A percentile compares a stretch with the other conserved stretches of the same genome.
Evolutionary conservation across 2,329 filamentous ascomycete genomes (phyloP).

Genomic region (Fusarium xylarioides): DNA sequence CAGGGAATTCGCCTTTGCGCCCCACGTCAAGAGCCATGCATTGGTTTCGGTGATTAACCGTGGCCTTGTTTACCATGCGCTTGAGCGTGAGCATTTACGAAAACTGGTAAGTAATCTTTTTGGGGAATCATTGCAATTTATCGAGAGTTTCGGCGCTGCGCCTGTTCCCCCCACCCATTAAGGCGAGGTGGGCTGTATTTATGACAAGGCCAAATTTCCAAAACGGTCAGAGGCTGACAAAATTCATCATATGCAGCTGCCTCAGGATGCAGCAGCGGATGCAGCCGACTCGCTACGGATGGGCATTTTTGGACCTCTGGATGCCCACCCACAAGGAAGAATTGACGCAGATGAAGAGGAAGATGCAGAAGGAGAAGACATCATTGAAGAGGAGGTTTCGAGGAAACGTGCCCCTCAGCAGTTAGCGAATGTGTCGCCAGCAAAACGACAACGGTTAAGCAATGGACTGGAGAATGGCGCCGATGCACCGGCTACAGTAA

Average conservation of each 20-base stretch:
- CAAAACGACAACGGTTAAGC: constrained; percentile 68
- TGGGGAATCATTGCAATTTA: background rate
- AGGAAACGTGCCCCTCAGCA: constrained; percentile 62
- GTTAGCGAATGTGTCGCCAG: constrained; percentile 63
- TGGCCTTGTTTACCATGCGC: constrained; percentile 68
- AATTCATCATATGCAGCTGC: constrained; percentile 53
- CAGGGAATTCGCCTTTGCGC: constrained; percentile 70
- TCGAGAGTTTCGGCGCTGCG: constrained; percentile 16
- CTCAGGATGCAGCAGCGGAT: constrained; percentile 58
- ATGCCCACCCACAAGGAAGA: constrained; percentile 55
- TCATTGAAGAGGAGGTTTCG: constrained; percentile 50
- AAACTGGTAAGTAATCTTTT: constrained; percentile 56
- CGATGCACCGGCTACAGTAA: constrained; percentile 49
- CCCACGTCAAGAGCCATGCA: constrained; percentile 71
- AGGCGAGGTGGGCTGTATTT: constrained; percentile 21
- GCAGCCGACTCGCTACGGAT: constrained; percentile 57
- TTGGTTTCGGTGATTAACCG: constrained; percentile 71
- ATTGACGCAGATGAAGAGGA: constrained; percentile 53
- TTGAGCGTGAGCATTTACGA: constrained; percentile 64
- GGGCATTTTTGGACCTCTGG: constrained; percentile 67
- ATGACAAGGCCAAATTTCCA: constrained; percentile 29
- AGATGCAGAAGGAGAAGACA: constrained; percentile 50
- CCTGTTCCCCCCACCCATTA: constrained; percentile 11
- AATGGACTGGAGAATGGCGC: constrained; percentile 68
- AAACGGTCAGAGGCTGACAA: constrained; percentile 39